Base-by-base conservation (phyloP, 768 basidiomycete species). In the Tricholoma saponaceum region DNA sequence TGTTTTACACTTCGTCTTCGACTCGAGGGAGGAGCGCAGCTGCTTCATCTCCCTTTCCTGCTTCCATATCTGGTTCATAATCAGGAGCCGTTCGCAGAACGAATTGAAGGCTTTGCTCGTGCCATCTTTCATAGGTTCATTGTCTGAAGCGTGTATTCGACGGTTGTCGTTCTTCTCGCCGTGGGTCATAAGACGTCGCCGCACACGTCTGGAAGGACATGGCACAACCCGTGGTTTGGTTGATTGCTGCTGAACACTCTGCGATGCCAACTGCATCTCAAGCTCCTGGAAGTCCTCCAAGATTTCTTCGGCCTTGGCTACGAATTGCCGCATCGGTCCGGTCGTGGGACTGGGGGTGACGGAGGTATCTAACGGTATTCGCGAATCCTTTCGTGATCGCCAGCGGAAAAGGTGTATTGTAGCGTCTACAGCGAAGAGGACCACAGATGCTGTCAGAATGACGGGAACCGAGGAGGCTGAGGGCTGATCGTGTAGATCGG, bases 21-120 rank as follows among this genome's bases (percentile, higher is more conserved):
- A 44, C 7, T 26, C 41, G 5, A 54, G 39, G n/a, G 39, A 22
- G 8, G 61, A 58, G 23, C 64, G 67, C 5, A 80, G 68, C 13
- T 56, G 53, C 56, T 73, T 74, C 62, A 79, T 65, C 65, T 79
- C 68, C 56, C 64, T 68, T 56, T 76, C 70, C 57, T 75, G 75
- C 57, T 72, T 70, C 76, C 74, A 74, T 22, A 77, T 66, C 16
- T 66, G 69, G 59, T 79, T 77, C 56, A 69, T 69, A 18, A 72
- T 64, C 18, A 79, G 58, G 20, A 79, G 68, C 4, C 71, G 72
- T 46, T 78, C 75, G 62, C 76, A 77, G 60, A 79, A 76, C 14
- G 68, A 63, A 6, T 66, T 64, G 59, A 80, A 79, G 33, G 43
- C 55, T 39, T 32, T 52, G 43, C 50, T 60, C 41, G 41, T 49